phyloP scores from a whole-genome alignment of 441 rosid species.

The Melastoma candidum region DNA sequence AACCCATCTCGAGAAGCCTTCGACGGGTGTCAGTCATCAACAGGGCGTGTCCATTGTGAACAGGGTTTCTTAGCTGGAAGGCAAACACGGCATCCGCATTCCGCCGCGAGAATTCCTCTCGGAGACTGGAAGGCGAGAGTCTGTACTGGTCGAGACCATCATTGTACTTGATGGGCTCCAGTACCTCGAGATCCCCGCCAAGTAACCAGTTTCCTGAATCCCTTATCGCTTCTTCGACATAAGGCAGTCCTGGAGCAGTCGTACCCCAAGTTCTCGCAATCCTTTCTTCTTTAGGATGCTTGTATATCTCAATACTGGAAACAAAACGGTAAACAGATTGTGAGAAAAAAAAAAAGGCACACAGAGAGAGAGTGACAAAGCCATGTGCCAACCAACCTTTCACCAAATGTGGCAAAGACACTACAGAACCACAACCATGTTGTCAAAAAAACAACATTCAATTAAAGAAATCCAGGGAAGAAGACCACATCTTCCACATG shows the following conservation, averaged over 20 bases:
- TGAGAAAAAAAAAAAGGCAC: neutral
- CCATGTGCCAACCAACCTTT: too few relatives aligned
- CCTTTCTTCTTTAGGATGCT: constrained; percentile 91
- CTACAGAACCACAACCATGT: too few relatives aligned
- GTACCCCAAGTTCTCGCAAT: constrained; percentile 97
- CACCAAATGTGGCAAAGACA: too few relatives aligned
- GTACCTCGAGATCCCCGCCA: constrained; percentile 85
- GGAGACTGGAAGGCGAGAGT: constrained; percentile 68
- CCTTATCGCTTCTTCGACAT: constrained; percentile 57
- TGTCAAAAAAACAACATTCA: too few relatives aligned
- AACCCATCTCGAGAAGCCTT: constrained; percentile 88
- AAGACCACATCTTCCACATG: too few relatives aligned
- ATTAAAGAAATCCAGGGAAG: too few relatives aligned
- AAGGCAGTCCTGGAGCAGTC: constrained; percentile 77
- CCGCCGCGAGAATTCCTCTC: constrained; percentile 62
- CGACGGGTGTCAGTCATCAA: constrained; percentile 86
- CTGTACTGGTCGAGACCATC: constrained; percentile 87
- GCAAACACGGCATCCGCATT: constrained; percentile 97
- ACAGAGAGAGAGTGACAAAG: too few relatives aligned
- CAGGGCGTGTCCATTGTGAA: constrained; percentile 91
- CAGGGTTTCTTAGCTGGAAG: constrained; percentile 94
- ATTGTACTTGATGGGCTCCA: constrained; percentile 68
- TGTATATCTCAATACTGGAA: constrained; percentile 80
- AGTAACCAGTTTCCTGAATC: constrained; percentile 81
- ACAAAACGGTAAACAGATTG: constrained; percentile 5